phyloP scores from a whole-genome alignment of 176 grass and related monocot species.

The Triticum timopheevii region DNA sequence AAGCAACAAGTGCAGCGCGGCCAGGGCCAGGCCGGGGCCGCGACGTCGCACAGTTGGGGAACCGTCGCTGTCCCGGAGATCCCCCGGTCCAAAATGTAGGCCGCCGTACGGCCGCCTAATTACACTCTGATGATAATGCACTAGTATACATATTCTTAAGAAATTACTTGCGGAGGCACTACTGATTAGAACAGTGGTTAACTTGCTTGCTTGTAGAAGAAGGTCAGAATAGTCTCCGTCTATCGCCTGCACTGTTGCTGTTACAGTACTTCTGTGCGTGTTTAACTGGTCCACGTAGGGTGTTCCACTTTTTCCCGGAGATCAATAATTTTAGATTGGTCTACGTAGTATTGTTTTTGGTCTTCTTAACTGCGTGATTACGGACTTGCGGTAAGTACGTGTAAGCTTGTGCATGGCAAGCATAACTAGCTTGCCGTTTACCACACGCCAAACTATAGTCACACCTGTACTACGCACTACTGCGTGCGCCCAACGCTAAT shows the following conservation, averaged over 20 bases:
- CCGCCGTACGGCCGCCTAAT: not conserved
- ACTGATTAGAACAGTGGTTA: not conserved
- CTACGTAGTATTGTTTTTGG: not conserved
- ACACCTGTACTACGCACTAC: not conserved
- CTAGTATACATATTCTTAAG: not conserved
- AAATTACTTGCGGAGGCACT: not conserved
- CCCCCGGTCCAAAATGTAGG: not conserved
- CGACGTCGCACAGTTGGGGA: constrained; percentile 32
- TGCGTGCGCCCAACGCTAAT: not conserved
- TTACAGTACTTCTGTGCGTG: too few relatives aligned
- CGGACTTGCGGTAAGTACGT: not conserved
- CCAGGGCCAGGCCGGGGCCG: not conserved
- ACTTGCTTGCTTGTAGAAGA: not conserved
- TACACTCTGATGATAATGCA: too few relatives aligned
- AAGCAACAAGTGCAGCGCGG: constrained; percentile 26
- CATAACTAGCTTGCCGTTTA: not conserved
- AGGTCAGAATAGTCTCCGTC: not conserved
- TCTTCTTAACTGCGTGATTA: not conserved
- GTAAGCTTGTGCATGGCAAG: not conserved
- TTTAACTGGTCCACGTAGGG: too few relatives aligned
- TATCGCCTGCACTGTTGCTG: too few relatives aligned
- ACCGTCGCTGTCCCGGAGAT: constrained; percentile 24
- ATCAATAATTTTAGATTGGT: too few relatives aligned
- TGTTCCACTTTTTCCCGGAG: too few relatives aligned
- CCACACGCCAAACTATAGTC: not conserved